These are phyloP conservation scores for Globisporangium irregulare DNA, from an alignment of 352 stramenopile species.

Conservation along the genomic window DNA sequence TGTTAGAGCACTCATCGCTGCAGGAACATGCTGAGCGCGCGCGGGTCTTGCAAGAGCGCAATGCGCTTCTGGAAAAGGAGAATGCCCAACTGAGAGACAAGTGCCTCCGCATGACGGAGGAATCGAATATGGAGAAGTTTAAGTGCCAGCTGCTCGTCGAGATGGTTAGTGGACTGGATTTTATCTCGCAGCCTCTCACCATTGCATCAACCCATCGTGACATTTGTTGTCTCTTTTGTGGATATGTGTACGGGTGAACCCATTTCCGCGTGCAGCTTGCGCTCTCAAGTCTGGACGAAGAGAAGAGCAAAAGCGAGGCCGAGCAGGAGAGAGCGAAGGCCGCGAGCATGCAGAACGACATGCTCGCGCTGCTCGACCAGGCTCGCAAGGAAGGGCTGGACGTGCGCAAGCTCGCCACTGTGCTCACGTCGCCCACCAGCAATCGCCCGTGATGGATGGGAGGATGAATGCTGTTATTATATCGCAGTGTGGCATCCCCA, in stretches of 20 bases:
- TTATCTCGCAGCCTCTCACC: no score
- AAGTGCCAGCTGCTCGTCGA: constrained; percentile 86
- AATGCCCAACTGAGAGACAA: constrained; percentile 60
- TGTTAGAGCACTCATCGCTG: constrained; percentile 55
- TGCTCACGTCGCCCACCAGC: constrained; percentile 19
- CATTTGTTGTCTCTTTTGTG: no score
- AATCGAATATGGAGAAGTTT: constrained; percentile 88
- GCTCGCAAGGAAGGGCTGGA: constrained; percentile 66
- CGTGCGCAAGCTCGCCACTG: constrained; percentile 47
- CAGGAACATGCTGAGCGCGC: constrained; percentile 36
- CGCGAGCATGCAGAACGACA: constrained; percentile 56
- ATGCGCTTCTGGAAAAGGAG: constrained; percentile 49
- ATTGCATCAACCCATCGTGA: no score
- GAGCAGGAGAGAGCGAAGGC: constrained; percentile 60
- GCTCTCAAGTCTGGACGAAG: constrained; percentile 79
- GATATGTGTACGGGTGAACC: no score
- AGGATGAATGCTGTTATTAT: not conserved
- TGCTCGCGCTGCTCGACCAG: constrained; percentile 68
- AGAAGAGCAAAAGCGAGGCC: constrained; percentile 53
- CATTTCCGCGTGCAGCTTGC: constrained; percentile 40
- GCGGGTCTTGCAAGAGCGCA: constrained; percentile 37
- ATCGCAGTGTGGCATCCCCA: not conserved
- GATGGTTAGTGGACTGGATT: constrained; percentile 45
- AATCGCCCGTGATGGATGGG: constrained; percentile 6
- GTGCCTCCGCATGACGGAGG: constrained; percentile 58